These are phyloP conservation scores for Pleurotus platypus DNA, from an alignment of 768 basidiomycete genomes.

Conservation along the genomic window DNA sequence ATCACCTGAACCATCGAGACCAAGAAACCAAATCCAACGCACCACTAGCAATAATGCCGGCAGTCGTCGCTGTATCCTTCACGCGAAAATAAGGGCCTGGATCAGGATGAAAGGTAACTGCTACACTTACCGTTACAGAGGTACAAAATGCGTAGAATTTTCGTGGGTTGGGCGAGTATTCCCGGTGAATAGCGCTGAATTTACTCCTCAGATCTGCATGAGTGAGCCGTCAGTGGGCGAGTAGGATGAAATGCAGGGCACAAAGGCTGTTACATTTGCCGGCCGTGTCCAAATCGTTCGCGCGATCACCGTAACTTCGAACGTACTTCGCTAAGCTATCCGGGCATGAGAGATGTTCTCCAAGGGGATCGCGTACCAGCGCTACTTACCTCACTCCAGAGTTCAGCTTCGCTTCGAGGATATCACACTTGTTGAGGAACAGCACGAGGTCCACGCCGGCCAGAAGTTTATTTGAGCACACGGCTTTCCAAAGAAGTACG, in stretches of 20 bases:
- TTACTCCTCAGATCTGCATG: conserved; percentile 62
- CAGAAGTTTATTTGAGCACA: conserved; percentile 80
- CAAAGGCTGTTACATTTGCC: conserved; percentile 56
- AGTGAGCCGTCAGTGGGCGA: not conserved
- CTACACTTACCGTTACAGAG: conserved; percentile 56
- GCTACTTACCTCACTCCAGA: conserved; percentile 45
- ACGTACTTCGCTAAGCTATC: conserved; percentile 62
- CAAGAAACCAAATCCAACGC: conserved; percentile 18
- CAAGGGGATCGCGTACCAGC: not conserved
- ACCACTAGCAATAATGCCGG: conserved; percentile 78
- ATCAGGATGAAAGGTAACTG: not conserved
- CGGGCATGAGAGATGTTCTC: too few species aligned
- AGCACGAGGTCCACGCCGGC: conserved; percentile 78
- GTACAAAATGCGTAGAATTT: conserved; percentile 80
- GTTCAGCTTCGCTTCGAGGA: conserved; percentile 66
- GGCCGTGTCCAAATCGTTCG: conserved; percentile 67
- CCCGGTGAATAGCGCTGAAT: conserved; percentile 73
- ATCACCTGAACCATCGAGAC: too few species aligned
- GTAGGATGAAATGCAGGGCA: not conserved
- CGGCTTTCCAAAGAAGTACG: conserved; percentile 85
- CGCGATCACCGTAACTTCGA: conserved; percentile 66
- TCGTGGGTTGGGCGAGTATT: conserved; percentile 68
- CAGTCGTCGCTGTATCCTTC: conserved; percentile 67
- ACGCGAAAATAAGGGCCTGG: not conserved
- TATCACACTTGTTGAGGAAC: conserved; percentile 88